Evolutionary conservation across 805 yeast species (phyloP).

Genomic region (Yamadazyma insecticola): DNA sequence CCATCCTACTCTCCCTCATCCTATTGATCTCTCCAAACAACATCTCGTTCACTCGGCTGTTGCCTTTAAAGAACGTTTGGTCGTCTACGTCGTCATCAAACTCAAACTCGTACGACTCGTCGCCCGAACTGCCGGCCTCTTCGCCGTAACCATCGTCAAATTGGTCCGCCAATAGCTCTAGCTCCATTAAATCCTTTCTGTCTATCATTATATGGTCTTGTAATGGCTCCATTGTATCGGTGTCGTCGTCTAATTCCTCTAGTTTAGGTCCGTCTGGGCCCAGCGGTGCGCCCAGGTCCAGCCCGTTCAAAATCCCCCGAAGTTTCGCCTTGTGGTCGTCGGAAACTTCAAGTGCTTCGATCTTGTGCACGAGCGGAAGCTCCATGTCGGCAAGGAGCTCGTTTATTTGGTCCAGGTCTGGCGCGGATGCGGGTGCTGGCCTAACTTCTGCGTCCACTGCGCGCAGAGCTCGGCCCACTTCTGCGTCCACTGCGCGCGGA

Average conservation of each 20-base stretch:
- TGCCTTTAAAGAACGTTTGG: slow-evolving; percentile 11
- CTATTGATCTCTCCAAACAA: background rate
- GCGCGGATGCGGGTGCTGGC: too few species aligned
- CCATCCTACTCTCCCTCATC: background rate
- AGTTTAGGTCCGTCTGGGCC: too few species aligned
- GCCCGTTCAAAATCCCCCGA: too few species aligned
- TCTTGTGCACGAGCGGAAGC: too few species aligned
- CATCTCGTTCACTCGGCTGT: slow-evolving; percentile 1
- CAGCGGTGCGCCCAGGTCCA: too few species aligned
- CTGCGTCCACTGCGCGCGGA: background rate
- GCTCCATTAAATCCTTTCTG: slow-evolving; percentile 44
- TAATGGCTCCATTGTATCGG: slow-evolving; percentile 1
- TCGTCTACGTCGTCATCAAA: slow-evolving; percentile 29
- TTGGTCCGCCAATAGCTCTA: slow-evolving; percentile 53
- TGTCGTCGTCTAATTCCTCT: slow-evolving; percentile 1
- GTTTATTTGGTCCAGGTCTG: too few species aligned
- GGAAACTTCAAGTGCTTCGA: too few species aligned
- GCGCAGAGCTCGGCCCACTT: too few species aligned
- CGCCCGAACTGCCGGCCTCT: slow-evolving; percentile 33
- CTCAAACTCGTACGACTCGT: slow-evolving; percentile 19
- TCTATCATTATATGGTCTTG: slow-evolving; percentile 17
- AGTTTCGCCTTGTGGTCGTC: too few species aligned
- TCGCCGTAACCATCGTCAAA: slow-evolving; percentile 27
- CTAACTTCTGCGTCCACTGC: background rate
- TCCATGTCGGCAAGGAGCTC: too few species aligned